These are phyloP conservation scores for Fistulifera solaris DNA, from an alignment of 108 stramenopile species.

Conservation along the genomic window DNA sequence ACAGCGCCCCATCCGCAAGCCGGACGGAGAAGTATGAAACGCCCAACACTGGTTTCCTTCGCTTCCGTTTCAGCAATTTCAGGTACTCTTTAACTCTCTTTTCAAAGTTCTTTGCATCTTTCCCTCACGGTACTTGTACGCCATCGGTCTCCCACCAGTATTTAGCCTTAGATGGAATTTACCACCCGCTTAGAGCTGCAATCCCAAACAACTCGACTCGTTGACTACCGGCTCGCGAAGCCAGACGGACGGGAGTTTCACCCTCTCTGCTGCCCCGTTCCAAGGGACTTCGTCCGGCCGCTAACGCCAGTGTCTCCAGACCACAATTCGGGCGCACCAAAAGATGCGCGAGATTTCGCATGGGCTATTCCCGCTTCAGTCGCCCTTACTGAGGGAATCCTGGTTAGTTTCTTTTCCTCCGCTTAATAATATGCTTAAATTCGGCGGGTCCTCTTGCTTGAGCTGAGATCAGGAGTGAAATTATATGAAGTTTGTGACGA, in stretches of 20 bases:
- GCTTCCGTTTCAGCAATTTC: constrained; percentile 96
- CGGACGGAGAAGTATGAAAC: constrained; percentile 45
- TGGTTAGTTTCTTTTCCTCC: constrained; percentile 95
- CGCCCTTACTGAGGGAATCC: constrained; percentile 94
- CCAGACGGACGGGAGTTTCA: constrained; percentile 89
- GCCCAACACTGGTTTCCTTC: constrained; percentile 83
- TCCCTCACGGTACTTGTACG: constrained; percentile 93
- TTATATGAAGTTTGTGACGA: not conserved
- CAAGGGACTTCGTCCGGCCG: constrained; percentile 81
- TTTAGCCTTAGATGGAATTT: constrained; percentile 96
- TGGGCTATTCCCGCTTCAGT: constrained; percentile 94
- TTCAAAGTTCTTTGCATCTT: constrained; percentile 96
- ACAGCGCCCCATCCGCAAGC: constrained; percentile 60
- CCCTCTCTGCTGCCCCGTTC: constrained; percentile 88
- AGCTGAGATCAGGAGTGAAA: constrained; percentile 51
- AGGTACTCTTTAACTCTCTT: constrained; percentile 98
- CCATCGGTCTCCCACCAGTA: constrained; percentile 93
- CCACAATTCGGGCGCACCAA: constrained; percentile 75
- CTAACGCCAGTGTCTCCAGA: constrained; percentile 59
- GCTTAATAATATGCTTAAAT: constrained; percentile 98
- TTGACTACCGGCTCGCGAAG: constrained; percentile 54
- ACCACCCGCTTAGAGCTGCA: constrained; percentile 93
- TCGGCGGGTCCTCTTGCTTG: constrained; percentile 89
- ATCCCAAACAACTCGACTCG: constrained; percentile 95
- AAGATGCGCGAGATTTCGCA: constrained; percentile 74